Conservation (phyloP, 2,329 filamentous ascomycete species). For the Xylaria hypoxylon region DNA sequence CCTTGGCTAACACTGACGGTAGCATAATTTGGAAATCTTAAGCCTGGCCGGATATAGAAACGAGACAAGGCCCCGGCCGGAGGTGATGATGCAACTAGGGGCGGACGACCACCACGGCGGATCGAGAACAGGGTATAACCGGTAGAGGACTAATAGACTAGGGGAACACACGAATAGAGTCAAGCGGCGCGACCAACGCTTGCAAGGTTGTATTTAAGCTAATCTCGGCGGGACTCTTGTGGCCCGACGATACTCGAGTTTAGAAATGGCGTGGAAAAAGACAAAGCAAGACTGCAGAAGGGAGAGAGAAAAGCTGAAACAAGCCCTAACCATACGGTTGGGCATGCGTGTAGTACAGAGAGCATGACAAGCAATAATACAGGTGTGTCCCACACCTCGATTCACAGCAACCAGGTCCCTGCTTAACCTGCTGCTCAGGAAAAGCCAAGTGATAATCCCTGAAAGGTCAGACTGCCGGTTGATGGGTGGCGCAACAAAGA, state of each 20-base stretch:
- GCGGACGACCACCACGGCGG: conserved; percentile 52
- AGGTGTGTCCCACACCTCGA: conserved; percentile 49
- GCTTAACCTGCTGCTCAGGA: conserved; percentile 46
- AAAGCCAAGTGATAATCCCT: conserved; percentile 47
- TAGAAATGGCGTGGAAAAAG: conserved; percentile 56
- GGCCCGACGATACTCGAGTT: conserved; percentile 50
- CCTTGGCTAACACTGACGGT: conserved; percentile 62
- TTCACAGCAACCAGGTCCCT: conserved; percentile 48
- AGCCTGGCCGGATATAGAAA: conserved; percentile 67
- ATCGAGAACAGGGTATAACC: conserved; percentile 49
- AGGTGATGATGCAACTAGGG: conserved; percentile 57
- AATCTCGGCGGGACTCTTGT: conserved; percentile 41
- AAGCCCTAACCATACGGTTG: conserved; percentile 57
- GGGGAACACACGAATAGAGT: conserved; percentile 54
- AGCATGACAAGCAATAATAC: conserved; percentile 55
- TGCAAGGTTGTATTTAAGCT: conserved; percentile 42
- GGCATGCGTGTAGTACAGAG: conserved; percentile 48
- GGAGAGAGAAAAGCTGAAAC: conserved; percentile 59
- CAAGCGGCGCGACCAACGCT: conserved; percentile 49
- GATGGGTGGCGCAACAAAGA: conserved; percentile 43
- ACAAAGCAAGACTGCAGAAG: conserved; percentile 55
- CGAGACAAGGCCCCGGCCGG: conserved; percentile 55
- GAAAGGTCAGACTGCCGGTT: conserved; percentile 48
- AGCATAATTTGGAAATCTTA: conserved; percentile 71
- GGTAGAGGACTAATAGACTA: conserved; percentile 51